A percentile compares a stretch with the other conserved stretches of the same genome.
Conservation (phyloP, 2,329 filamentous ascomycete species). For the Pseudocercospora vitis region DNA sequence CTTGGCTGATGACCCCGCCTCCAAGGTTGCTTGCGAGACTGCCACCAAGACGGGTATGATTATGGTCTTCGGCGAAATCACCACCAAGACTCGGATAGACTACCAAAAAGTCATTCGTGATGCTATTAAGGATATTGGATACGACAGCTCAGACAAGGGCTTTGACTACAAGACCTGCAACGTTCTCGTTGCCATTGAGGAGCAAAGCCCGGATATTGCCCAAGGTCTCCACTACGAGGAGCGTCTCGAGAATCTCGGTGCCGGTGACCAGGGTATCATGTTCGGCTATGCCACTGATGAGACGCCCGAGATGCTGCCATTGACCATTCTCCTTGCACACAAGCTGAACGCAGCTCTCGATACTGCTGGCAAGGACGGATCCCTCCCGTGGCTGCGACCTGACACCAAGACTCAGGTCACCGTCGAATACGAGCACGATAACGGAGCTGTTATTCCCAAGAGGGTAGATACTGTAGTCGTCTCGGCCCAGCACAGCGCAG, state of each 20-base stretch:
- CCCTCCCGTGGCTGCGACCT: conserved; percentile 89
- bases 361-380: conserved; percentile 80
- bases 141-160: conserved; percentile 94
- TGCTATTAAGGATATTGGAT: conserved; percentile 97
- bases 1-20: conserved; percentile 88
- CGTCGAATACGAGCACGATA: conserved; percentile 96
- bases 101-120: conserved; percentile 97
- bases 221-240: conserved; percentile 98
- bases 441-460: conserved; percentile 85
- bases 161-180: conserved; percentile 99
- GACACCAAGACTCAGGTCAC: conserved; percentile 99
- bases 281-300: conserved; percentile 99
- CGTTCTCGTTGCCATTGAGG: conserved; percentile 96
- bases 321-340: conserved; percentile 92
- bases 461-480: conserved; percentile 97
- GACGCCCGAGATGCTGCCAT: conserved; percentile 93
- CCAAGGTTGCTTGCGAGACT: conserved; percentile 98
- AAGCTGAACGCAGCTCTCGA: conserved; percentile 96
- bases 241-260: conserved; percentile 94
- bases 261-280: conserved; percentile 99
- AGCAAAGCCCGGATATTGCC: conserved; percentile 98
- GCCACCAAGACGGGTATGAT: conserved; percentile 99
- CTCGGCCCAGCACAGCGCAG: conserved; percentile 87
- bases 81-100: conserved; percentile 91
- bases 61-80: conserved; percentile 99